Conservation (phyloP, 2,329 filamentous ascomycete genomes). For the Pseudogymnoascus sp. region DNA sequence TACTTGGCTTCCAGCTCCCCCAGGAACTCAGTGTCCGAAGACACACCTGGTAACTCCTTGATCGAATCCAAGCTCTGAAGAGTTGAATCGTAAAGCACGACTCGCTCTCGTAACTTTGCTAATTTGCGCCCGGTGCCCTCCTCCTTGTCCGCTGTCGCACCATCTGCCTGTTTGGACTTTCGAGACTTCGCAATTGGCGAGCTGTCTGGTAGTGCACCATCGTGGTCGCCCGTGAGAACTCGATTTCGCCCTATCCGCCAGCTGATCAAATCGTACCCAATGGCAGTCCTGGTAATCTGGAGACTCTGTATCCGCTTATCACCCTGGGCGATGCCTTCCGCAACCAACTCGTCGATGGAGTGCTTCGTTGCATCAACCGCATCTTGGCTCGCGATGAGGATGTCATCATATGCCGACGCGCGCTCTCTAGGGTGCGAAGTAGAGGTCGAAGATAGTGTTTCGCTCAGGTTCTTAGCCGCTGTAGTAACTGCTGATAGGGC, state of each 20-base stretch:
- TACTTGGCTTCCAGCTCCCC: constrained; percentile 69
- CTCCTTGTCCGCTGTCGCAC: constrained; percentile 41
- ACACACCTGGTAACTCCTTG: constrained; percentile 81
- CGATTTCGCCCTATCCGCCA: constrained; percentile 93
- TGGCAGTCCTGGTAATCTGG: constrained; percentile 84
- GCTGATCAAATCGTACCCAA: constrained; percentile 88
- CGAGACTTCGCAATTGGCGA: constrained; percentile 33
- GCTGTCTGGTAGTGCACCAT: constrained; percentile 58
- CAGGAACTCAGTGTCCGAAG: constrained; percentile 69
- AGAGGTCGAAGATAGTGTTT: constrained; percentile 38
- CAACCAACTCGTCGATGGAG: constrained; percentile 81
- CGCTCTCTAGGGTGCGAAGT: constrained; percentile 52
- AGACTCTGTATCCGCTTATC: constrained; percentile 86
- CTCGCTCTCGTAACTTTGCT: constrained; percentile 72
- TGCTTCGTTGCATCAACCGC: constrained; percentile 88
- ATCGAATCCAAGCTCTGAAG: constrained; percentile 86
- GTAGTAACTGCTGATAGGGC: constrained; percentile 63
- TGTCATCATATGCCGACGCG: constrained; percentile 81
- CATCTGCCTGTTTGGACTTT: constrained; percentile 46
- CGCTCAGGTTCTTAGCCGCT: constrained; percentile 42
- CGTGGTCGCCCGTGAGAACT: constrained; percentile 72
- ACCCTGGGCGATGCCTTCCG: constrained; percentile 74
- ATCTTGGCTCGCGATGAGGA: constrained; percentile 85
- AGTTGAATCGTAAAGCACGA: constrained; percentile 84
- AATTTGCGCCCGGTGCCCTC: constrained; percentile 68